Base-by-base conservation (phyloP, 768 basidiomycete species). In the Pholiota molesta region DNA sequence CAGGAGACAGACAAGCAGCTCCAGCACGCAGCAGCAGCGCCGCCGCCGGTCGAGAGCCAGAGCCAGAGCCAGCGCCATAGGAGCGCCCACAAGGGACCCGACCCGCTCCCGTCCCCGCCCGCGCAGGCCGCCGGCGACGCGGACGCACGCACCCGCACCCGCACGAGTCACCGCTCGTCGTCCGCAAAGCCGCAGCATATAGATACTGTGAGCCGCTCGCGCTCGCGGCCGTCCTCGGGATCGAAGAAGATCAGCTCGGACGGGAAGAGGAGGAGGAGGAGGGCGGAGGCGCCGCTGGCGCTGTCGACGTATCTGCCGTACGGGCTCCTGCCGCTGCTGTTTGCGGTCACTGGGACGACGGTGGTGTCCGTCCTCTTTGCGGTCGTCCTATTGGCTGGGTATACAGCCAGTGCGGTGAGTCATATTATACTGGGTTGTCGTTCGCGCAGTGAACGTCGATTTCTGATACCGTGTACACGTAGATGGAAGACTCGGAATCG, bases 291-390 rank as follows among this genome's bases (percentile, higher is more conserved):
- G 54, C 51, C 51, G 23, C n/a, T 28, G 3, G 56, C 60, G 53
- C 16, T 55, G 35, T 40, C 47, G 28, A 44, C 68, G 19, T 68
- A 68, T 49, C 45, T 72, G 2, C 69, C 69, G 16, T 72, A 69
- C 35, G 69, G 71, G 11, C 57, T 67, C 13, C 49, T 72, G 17
- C 69, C 71, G 5, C 57, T 72, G 31, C 52, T 72, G 13, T 68
- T 69, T 26, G 68, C 68, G 19, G 52, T 72, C 31, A 69, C 69
- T 5, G 65, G 68, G n/a, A 65, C 68, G 17, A 61, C 68, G 16
- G 62, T 59, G 23, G 13, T 68, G 14, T 65, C 68, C 19, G 52
- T 69, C 31, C 55, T 63, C 13, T 61, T 64, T 47, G 68, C 65
- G 26, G 59, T 64, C 28, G 57, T 72, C 5, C 57, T 71, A 37